Evolutionary conservation across 164 flowering plant genomes (phyloP), one percentile per base, ranked within the genome.

Genomic region (Cinnamomum micranthum): DNA sequence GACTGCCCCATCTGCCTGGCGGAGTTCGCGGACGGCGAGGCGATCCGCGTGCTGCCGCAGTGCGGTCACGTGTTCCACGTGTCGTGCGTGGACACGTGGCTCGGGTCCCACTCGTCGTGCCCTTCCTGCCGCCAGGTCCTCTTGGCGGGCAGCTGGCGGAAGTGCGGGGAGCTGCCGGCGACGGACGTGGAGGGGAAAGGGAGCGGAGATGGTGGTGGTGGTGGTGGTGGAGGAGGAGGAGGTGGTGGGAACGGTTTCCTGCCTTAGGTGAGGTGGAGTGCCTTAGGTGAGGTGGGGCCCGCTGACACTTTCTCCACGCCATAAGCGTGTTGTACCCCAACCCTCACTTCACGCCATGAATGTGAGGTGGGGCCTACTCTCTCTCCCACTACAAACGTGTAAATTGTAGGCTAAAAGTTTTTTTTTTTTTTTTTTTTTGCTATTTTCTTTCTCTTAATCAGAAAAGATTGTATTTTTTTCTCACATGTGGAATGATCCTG

Each of bases 1-100:
- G 98, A 94, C 14, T 94, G 98, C 80, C 92, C 88, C 12, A 94
- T 94, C 71, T 94, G 99, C 81, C 78, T 95, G 72, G 55, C 93
- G 58, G 99, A 95, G 73, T 93, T 89, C 84, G 81, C 74, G 15
- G 77, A 75, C 50, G 99, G 99, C 0, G 97, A 95, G 23, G 92
- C 88, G 71, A 80, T 95, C 72, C 81, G 97, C 2, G 84, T 88
- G 19, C 77, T 95, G 69, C 97, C 97, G 41, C 92, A 88, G 86
- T 95, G 98, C 77, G 90, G 87, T 6, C 98, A 95, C 70, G 87
- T 84, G 4, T 95, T 93, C 77, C 99, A 95, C 76, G 90, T 88
- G 63, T 78, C 80, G 6, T 93, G 98, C 79, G 85, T 93, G 74
- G 98, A 92, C 80, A 87, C 83, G 69, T 92, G 97, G 97, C 87